Percentiles rank a stretch among this genome's conserved stretches.
These are phyloP conservation scores for Passalora sequoiae DNA, from an alignment of 2,329 filamentous ascomycete species.

Conservation along the genomic window DNA sequence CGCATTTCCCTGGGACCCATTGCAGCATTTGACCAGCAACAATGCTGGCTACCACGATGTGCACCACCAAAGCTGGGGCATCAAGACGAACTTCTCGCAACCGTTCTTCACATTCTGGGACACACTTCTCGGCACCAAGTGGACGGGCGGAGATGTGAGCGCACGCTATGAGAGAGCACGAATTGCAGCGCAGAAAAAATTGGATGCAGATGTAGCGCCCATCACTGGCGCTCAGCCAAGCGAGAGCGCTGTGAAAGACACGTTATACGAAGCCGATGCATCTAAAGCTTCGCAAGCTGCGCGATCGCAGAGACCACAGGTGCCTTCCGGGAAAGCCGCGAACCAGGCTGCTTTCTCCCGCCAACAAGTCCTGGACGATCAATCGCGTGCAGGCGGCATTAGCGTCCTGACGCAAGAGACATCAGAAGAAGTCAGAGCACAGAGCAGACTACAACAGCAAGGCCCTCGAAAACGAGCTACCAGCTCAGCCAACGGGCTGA, in stretches of 20 bases:
- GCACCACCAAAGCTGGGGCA: conserved; percentile 97
- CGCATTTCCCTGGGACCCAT: conserved; percentile 86
- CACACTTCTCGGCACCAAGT: conserved; percentile 71
- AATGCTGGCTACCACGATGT: conserved; percentile 97
- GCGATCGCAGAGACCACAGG: conserved; percentile 20
- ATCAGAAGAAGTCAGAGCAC: conserved; percentile 36
- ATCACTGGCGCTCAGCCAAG: conserved; percentile 13
- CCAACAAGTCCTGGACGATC: conserved; percentile 40
- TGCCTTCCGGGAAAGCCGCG: conserved; percentile 36
- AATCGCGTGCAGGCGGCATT: conserved; percentile 33
- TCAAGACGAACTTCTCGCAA: conserved; percentile 82
- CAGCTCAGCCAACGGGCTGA: conserved; percentile 35
- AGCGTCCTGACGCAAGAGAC: conserved; percentile 37
- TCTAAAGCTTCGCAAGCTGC: conserved; percentile 21
- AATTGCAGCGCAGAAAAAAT: conserved; percentile 52
- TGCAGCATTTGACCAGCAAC: conserved; percentile 88
- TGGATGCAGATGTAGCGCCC: conserved; percentile 46
- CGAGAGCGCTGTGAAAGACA: conserved; percentile 15
- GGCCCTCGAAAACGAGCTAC: conserved; percentile 38
- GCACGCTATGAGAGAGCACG: conserved; percentile 55
- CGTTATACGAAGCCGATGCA: conserved; percentile 28
- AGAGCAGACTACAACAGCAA: conserved; percentile 30
- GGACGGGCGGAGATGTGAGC: conserved; percentile 63
- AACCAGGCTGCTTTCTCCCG: conserved; percentile 38
- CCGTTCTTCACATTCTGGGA: conserved; percentile 98